These are phyloP conservation scores for Aristolochia californica DNA, from an alignment of 164 flowering plant genomes.

Conservation along the genomic window DNA sequence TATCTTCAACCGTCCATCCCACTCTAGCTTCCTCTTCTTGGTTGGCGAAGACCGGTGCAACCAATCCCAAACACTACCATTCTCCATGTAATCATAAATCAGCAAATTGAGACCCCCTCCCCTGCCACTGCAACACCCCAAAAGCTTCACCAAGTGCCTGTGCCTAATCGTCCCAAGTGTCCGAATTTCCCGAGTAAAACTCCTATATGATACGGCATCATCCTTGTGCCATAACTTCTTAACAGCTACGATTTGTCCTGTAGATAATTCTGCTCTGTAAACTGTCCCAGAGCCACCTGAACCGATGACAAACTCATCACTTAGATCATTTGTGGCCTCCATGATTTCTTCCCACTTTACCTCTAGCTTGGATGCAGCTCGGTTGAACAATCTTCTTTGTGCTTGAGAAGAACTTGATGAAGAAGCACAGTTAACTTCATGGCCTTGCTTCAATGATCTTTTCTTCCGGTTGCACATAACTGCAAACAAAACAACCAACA, in stretches of 20 bases:
- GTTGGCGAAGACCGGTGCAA: slow-evolving; percentile 33
- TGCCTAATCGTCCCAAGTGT: slow-evolving; percentile 90
- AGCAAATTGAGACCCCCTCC: slow-evolving; percentile 45
- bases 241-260: slow-evolving; percentile 75
- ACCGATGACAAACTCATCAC: slow-evolving; percentile 70
- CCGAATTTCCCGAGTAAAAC: slow-evolving; percentile 77
- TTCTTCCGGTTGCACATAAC: slow-evolving; percentile 29
- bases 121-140: slow-evolving; percentile 60
- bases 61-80: slow-evolving; percentile 98
- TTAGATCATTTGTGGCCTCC: slow-evolving; percentile 74
- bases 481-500: slow-evolving; percentile 30
- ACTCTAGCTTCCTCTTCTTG: slow-evolving; percentile 45
- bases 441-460: slow-evolving; percentile 18
- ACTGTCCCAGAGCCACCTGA: slow-evolving; percentile 88
- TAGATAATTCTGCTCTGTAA: slow-evolving; percentile 59
- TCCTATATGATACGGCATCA: slow-evolving; percentile 44
- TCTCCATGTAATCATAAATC: slow-evolving; percentile 93
- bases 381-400: slow-evolving; percentile 37
- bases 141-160: slow-evolving; percentile 78
- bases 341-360: slow-evolving; percentile 78
- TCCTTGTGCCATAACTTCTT: slow-evolving; percentile 68
- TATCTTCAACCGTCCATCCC: slow-evolving; percentile 64
- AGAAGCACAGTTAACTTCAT: slow-evolving; percentile 28
- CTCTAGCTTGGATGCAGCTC: slow-evolving; percentile 34
- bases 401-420: slow-evolving; percentile 64